These are phyloP conservation scores for Aspergillus leporis DNA, from an alignment of 495 filamentous ascomycete genomes.

Conservation along the genomic window DNA sequence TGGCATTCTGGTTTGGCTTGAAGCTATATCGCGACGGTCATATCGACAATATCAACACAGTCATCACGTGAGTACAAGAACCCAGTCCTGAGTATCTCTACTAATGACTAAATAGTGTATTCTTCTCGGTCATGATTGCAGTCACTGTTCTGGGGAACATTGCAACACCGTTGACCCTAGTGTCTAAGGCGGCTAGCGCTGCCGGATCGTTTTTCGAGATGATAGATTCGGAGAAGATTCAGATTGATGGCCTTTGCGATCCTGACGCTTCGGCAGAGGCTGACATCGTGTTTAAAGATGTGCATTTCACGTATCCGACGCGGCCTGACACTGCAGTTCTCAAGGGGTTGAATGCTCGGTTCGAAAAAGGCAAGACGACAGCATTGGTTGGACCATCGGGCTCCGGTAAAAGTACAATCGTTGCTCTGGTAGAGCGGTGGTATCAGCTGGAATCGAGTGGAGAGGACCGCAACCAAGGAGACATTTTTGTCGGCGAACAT, in stretches of 20 bases:
- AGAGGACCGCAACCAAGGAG: conserved; percentile 36
- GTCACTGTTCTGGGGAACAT: conserved; percentile 29
- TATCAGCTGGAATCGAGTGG: conserved; percentile 42
- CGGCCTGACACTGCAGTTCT: conserved; percentile 44
- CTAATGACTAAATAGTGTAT: conserved; percentile 37
- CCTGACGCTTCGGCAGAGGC: conserved; percentile 26
- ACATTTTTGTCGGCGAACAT: conserved; percentile 43
- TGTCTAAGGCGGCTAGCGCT: conserved; percentile 49
- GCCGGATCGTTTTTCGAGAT: conserved; percentile 45
- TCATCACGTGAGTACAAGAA: conserved; percentile 45
- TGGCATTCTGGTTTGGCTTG: conserved; percentile 56
- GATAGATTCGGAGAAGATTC: conserved; percentile 45
- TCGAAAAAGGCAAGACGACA: conserved; percentile 48
- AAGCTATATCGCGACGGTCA: conserved; percentile 37
- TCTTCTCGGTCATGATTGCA: conserved; percentile 44
- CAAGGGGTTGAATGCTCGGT: conserved; percentile 36
- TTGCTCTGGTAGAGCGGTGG: conserved; percentile 63
- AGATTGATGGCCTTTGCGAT: conserved; percentile 32
- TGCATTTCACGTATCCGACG: conserved; percentile 62
- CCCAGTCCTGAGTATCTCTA: neutral
- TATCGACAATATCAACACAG: conserved; percentile 43
- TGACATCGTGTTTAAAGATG: conserved; percentile 58
- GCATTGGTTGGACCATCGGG: conserved; percentile 62
- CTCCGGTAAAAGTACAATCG: conserved; percentile 67
- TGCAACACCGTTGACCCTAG: conserved; percentile 45